These are phyloP conservation scores for Arxiozyma telluris DNA, from an alignment of 1,139 yeast species.

Conservation along the genomic window DNA sequence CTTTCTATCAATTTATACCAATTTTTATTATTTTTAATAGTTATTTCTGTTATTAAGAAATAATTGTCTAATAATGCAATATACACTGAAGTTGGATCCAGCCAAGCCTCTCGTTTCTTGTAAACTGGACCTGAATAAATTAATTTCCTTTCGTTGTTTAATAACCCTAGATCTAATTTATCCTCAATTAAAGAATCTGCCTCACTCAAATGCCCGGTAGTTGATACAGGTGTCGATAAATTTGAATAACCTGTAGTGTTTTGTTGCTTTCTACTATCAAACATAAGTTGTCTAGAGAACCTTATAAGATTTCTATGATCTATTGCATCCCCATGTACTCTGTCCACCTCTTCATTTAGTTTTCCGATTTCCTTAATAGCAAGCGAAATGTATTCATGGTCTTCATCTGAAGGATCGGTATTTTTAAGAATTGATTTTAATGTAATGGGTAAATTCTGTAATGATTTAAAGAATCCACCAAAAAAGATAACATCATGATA, in stretches of 20 bases:
- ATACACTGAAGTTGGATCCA: slow-evolving; percentile 42
- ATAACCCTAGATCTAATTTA: slow-evolving; percentile 41
- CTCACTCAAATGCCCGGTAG: slow-evolving; percentile 30
- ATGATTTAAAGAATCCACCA: slow-evolving; percentile 67
- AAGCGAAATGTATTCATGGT: slow-evolving; percentile 43
- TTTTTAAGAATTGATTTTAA: slow-evolving; percentile 48
- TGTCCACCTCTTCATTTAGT: slow-evolving; percentile 42
- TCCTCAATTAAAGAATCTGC: slow-evolving; percentile 23
- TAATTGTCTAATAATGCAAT: slow-evolving; percentile 65
- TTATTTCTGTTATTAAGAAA: slow-evolving; percentile 53
- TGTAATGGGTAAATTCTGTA: slow-evolving; percentile 63
- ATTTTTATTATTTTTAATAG: slow-evolving; percentile 18
- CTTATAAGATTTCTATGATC: slow-evolving; percentile 42
- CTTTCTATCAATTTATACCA: slow-evolving; percentile 42
- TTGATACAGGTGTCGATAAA: slow-evolving; percentile 6
- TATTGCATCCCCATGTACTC: slow-evolving; percentile 48
- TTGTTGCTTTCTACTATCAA: slow-evolving; percentile 27
- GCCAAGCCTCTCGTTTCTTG: slow-evolving; percentile 55
- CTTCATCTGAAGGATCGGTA: slow-evolving; percentile 46
- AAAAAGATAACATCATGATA: slow-evolving; percentile 54
- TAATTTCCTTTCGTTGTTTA: slow-evolving; percentile 49
- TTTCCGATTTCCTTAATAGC: slow-evolving; percentile 45
- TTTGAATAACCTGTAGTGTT: slow-evolving; percentile 22
- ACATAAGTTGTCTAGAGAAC: slow-evolving; percentile 44
- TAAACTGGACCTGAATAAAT: slow-evolving; percentile 52